Evolutionary conservation across 2,329 filamentous ascomycete species (phyloP), one percentile per base, ranked within the genome.

Genomic region (Curvularia spicifera): DNA sequence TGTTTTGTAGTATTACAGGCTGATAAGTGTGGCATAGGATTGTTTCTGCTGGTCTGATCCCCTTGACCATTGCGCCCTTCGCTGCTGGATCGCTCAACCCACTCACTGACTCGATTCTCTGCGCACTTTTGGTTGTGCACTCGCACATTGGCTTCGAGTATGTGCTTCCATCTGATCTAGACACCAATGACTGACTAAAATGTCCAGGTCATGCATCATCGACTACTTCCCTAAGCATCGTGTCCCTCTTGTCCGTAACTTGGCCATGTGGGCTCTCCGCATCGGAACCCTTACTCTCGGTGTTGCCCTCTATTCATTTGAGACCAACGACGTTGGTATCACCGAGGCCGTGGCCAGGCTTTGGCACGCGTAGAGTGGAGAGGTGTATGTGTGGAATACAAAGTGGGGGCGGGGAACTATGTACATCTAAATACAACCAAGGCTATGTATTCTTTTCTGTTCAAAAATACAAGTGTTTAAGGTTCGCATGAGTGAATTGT

Each of bases 301-400:
- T 50, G 84, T 97, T 66, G 93, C 93, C 57, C 84, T 98, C 73
- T 99, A 99, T 81, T 94, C 98, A 80, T 98, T 98, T 72, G 95
- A 99, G 88, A 99, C 95, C 31, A 98, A 97, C 75, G 95, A 99
- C 69, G 92, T 99, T 51, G 95, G 95, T 66, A 78, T 99, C 59
- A 97, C 93, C 8, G 94, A 96, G 84, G 89, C 89, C 31, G 84
- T 97, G 67, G 92, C 90, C 85, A 87, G 90, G 75, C 82, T 98
- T 63, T 99, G 95, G 95, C 91, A 85, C 73, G 94, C 95, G 72
- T 91, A 44, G 42, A 44, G 42, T 44, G 42, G 42, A n/a, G 13
- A 44, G 22, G 4, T 44, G 12, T 1, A 26, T 44, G 7, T 20
- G 9, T 9, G 13, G 22, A 20, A 44, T 15, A 44, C 13, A 78